Percentiles rank a stretch among this genome's conserved stretches.
Conservation (phyloP, 139 green algal species). For the Micractinium conductrix region DNA sequence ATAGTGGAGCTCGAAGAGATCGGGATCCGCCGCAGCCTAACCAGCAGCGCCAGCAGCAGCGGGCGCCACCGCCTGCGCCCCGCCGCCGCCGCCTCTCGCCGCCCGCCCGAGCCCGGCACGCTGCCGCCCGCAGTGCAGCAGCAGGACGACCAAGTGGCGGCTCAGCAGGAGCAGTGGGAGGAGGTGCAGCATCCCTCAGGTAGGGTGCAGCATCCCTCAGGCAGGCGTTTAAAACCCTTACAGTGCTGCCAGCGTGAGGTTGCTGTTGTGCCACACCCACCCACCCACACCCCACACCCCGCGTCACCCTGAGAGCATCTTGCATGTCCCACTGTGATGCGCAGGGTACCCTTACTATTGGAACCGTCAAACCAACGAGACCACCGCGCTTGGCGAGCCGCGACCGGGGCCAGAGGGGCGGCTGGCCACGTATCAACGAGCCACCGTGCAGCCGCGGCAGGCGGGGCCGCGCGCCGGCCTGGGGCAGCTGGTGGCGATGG, state of each 20-base stretch:
- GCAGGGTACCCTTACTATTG: conserved; percentile 25
- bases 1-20: no score
- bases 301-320: no score
- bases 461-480: not conserved
- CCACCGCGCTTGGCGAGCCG: conserved; percentile 21
- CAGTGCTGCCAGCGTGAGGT: no score
- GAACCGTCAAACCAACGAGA: conserved; percentile 23
- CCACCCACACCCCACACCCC: no score
- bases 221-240: not conserved
- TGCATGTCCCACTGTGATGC: not conserved
- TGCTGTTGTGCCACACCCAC: no score
- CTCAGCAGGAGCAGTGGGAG: not conserved
- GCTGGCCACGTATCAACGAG: not conserved
- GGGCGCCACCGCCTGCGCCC: not conserved
- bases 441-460: not conserved
- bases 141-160: not conserved
- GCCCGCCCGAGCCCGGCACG: no score
- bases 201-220: no score
- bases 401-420: conserved; percentile 14
- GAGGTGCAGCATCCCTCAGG: not conserved
- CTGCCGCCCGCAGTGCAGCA: no score
- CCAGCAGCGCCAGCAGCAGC: not conserved
- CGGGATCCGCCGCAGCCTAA: not conserved
- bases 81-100: not conserved
- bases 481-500: conserved; percentile 31